These are phyloP conservation scores for Podosphaera xanthii DNA, from an alignment of 2,329 filamentous ascomycete species.

Conservation along the genomic window DNA sequence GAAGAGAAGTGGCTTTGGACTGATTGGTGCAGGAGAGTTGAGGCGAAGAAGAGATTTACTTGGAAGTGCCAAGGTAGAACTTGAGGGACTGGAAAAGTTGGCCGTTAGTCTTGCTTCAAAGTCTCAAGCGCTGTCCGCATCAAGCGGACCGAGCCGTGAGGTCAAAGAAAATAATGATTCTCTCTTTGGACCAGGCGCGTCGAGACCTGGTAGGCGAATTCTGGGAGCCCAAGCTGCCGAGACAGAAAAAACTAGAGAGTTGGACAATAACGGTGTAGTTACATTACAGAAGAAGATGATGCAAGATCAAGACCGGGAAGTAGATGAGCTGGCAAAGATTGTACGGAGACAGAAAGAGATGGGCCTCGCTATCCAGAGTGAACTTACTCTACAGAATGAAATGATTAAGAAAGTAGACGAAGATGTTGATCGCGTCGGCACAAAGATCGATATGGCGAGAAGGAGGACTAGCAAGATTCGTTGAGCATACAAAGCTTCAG, in stretches of 20 bases:
- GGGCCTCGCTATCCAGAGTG: conserved; percentile 52
- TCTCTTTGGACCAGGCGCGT: conserved; percentile 22
- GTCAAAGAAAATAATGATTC: conserved; percentile 19
- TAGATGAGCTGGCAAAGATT: conserved; percentile 43
- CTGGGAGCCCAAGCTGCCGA: conserved; percentile 51
- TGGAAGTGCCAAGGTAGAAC: conserved; percentile 45
- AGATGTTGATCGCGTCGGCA: conserved; percentile 39
- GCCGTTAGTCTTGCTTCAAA: conserved; percentile 34
- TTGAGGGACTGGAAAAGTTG: conserved; percentile 52
- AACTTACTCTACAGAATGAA: conserved; percentile 47
- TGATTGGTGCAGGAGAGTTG: conserved; percentile 51
- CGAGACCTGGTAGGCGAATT: conserved; percentile 33
- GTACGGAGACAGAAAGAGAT: conserved; percentile 55
- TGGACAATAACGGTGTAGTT: conserved; percentile 53
- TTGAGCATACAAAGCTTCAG: neutral
- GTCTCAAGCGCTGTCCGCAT: conserved; percentile 17
- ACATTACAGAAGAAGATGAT: conserved; percentile 55
- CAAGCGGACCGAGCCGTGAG: conserved; percentile 3
- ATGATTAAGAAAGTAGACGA: conserved; percentile 44
- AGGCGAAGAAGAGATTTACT: conserved; percentile 48
- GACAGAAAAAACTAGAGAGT: conserved; percentile 51
- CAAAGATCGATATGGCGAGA: conserved; percentile 54
- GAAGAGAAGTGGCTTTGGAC: conserved; percentile 9
- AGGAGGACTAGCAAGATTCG: conserved; percentile 42
- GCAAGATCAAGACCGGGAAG: conserved; percentile 49